Percentiles rank a stretch among this genome's conserved stretches.
Evolutionary conservation across 2,329 filamentous ascomycete genomes (phyloP).

Genomic region (Diplocarpon mali): DNA sequence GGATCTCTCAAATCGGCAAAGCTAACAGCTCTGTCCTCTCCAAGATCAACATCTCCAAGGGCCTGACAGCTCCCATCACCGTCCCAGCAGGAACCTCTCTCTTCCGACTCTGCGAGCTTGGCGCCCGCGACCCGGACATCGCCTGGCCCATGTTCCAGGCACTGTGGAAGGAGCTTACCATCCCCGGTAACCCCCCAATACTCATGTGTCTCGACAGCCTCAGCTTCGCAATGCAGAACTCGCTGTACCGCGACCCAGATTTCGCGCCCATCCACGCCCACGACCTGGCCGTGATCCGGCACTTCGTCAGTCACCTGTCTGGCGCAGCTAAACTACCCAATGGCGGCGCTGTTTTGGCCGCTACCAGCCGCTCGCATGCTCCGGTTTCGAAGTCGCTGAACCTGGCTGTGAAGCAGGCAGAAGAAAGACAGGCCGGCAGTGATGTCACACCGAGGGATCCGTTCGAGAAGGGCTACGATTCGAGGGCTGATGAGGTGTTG

Average conservation of each 20-base stretch:
- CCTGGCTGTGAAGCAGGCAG: constrained; percentile 49
- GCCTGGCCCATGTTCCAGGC: constrained; percentile 74
- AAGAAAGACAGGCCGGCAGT: constrained; percentile 18
- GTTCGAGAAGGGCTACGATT: constrained; percentile 45
- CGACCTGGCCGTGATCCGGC: constrained; percentile 64
- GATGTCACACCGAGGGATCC: constrained; percentile 37
- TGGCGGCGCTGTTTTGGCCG: constrained; percentile 68
- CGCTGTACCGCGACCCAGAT: constrained; percentile 61
- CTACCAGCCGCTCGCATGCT: constrained; percentile 62
- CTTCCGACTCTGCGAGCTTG: constrained; percentile 54
- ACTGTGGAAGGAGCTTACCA: constrained; percentile 68
- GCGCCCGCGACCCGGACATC: constrained; percentile 62
- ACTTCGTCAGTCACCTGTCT: constrained; percentile 63
- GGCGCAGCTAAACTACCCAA: constrained; percentile 49
- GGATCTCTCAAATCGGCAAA: constrained; percentile 61
- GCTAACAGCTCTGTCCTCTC: constrained; percentile 60
- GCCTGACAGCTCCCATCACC: constrained; percentile 48
- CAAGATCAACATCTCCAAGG: constrained; percentile 35
- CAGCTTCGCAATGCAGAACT: constrained; percentile 67
- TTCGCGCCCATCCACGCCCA: constrained; percentile 74
- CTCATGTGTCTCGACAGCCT: constrained; percentile 72
- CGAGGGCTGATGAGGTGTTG: constrained; percentile 42
- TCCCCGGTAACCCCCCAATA: constrained; percentile 40
- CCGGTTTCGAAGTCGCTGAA: constrained; percentile 56
- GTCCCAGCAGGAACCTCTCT: constrained; percentile 50